Percentiles rank a stretch among this genome's conserved stretches.
Evolutionary conservation across 352 stramenopile species (phyloP).

Genomic region (Globisporangium cystogenes): DNA sequence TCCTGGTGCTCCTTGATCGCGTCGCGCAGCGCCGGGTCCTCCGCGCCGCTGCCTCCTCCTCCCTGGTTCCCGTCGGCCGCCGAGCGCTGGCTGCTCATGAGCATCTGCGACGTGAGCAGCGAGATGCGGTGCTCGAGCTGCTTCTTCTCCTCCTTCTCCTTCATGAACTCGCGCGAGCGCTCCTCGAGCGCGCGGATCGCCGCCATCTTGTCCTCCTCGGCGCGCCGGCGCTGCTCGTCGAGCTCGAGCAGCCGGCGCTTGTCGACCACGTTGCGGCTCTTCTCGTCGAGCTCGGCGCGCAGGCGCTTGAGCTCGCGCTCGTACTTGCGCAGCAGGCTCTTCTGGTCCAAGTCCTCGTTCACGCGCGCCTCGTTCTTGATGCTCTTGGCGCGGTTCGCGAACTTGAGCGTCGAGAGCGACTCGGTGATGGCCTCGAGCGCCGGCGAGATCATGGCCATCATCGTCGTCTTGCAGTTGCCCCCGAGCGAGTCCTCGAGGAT

Average conservation of each 20-base stretch:
- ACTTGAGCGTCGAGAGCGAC: constrained; percentile 92
- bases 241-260: constrained; percentile 89
- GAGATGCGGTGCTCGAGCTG: constrained; percentile 92
- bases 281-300: constrained; percentile 89
- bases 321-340: constrained; percentile 92
- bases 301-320: constrained; percentile 93
- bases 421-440: constrained; percentile 86
- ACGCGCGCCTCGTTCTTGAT: constrained; percentile 89
- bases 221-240: constrained; percentile 83
- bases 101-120: constrained; percentile 91
- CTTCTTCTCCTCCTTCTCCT: constrained; percentile 95
- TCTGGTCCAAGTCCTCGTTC: constrained; percentile 93
- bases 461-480: constrained; percentile 94
- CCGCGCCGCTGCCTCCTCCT: constrained; percentile 30
- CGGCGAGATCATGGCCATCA: constrained; percentile 96
- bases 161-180: constrained; percentile 91
- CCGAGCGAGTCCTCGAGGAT: constrained; percentile 88
- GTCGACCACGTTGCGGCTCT: constrained; percentile 91
- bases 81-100: constrained; percentile 81
- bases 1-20: constrained; percentile 89
- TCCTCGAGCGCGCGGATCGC: constrained; percentile 90
- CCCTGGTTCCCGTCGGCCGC: constrained; percentile 9
- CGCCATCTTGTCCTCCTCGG: constrained; percentile 94
- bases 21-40: constrained; percentile 75
- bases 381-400: constrained; percentile 91